Base-by-base conservation (phyloP, 176 grass and related monocot genomes). In the Aechmea fasciata region DNA sequence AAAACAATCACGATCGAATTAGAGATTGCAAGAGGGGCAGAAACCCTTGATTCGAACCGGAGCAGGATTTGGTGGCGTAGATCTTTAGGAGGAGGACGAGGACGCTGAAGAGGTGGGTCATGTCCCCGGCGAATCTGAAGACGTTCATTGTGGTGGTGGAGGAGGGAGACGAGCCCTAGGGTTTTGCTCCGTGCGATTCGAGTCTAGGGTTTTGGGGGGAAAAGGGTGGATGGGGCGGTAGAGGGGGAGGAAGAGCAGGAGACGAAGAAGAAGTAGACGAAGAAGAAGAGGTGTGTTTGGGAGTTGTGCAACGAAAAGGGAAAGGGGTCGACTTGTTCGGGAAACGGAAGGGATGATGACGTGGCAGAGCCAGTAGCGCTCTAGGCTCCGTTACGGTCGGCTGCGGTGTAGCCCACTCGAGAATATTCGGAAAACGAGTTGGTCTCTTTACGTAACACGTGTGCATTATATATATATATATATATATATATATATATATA, bases 61-160 rank as follows among this genome's bases (percentile, higher is more conserved):
- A 92, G 71, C 92, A 96, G 11, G 92, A 92, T 66, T 96, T 96
- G 76, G 86, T 96, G 73, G 92, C 85, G 81, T 96, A 96, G 88
- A 96, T 96, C 92, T 96, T 96, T 76, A 96, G 92, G 61, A 96
- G 85, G 69, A 96, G 92, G 79, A 96, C 85, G 79, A 96, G 73
- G 25, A 96, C 86, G 78, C 88, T 92, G 73, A 96, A 87, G 54
- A 96, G 88, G 78, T 96, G 92, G 76, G 88, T 92, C 92, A 96
- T 96, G 67, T 96, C 92, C 77, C 92, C 92, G 9, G 85, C 76
- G 73, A 96, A 87, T 18, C 92, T 71, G 73, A 96, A 96, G 81
- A 80, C 77, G 78, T 96, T 96, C 92, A 96, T 96, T 64, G 71
- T 51, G 69, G n/a, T 17, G 55, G 20, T 7, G 55, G 55, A 61